A percentile compares a stretch with the other conserved stretches of the same genome.
These are phyloP conservation scores for Epichloe elymi DNA, from an alignment of 2,329 filamentous ascomycete species.

Conservation along the genomic window DNA sequence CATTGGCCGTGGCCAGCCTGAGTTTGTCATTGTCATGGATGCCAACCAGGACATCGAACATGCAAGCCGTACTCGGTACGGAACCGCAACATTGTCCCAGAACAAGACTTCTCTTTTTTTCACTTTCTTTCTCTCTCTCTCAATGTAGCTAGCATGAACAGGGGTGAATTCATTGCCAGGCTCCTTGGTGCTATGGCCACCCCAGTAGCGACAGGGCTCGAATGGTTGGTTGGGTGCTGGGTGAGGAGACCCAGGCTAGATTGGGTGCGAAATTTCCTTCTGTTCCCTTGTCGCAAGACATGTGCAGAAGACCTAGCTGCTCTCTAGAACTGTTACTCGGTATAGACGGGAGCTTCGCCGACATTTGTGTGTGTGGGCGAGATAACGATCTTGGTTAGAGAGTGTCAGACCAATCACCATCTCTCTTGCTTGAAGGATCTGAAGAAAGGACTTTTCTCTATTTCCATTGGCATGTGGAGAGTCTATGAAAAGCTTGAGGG, in stretches of 20 bases:
- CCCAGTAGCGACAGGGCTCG: constrained; percentile 9
- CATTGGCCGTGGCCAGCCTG: not conserved
- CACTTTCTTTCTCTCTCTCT: not conserved
- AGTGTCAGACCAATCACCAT: not conserved
- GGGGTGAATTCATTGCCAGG: constrained; percentile 9
- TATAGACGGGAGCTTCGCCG: not conserved
- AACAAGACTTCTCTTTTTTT: not conserved
- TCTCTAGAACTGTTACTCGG: not conserved
- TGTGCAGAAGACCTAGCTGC: not conserved
- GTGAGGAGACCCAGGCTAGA: constrained; percentile 8
- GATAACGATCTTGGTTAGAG: not conserved
- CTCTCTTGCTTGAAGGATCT: too few species aligned
- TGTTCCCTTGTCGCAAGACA: constrained; percentile 2
- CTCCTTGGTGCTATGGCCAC: constrained; percentile 9
- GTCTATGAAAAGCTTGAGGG: not conserved
- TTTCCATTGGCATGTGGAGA: not conserved
- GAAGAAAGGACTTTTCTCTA: too few species aligned
- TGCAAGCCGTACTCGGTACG: not conserved
- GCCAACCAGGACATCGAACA: not conserved
- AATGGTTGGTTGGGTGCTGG: constrained; percentile 5
- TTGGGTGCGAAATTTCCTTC: constrained; percentile 5
- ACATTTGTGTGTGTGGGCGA: not conserved
- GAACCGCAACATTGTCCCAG: constrained; percentile 1
- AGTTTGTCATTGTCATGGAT: constrained; percentile 3
- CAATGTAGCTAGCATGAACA: constrained; percentile 7